These are phyloP conservation scores for Globisporangium solare DNA, from an alignment of 352 stramenopile genomes.

Conservation along the genomic window DNA sequence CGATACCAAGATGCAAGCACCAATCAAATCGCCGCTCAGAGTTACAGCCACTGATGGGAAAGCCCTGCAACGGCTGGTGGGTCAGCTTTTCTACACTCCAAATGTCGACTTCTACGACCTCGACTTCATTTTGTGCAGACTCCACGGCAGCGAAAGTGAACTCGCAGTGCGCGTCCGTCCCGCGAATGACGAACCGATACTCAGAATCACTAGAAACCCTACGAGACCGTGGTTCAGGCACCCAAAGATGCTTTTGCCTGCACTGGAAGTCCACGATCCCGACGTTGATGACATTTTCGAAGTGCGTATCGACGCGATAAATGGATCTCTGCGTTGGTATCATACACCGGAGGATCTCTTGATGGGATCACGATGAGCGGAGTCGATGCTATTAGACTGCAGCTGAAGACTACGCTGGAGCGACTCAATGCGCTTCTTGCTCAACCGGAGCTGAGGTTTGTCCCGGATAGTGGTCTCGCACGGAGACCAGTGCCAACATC, in stretches of 20 bases:
- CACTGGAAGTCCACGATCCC: constrained; percentile 25
- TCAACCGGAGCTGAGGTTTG: constrained; percentile 22
- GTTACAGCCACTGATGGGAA: constrained; percentile 1
- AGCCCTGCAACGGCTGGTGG: constrained; percentile 5
- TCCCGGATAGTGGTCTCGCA: constrained; percentile 1
- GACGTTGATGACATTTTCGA: constrained; percentile 31
- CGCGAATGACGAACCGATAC: constrained; percentile 19
- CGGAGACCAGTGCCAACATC: neutral
- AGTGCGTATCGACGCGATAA: constrained; percentile 23
- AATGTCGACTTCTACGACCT: constrained; percentile 12
- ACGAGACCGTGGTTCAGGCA: constrained; percentile 17
- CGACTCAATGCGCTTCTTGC: constrained; percentile 29
- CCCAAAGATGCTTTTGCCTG: constrained; percentile 27
- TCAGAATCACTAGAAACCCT: neutral
- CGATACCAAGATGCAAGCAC: neutral
- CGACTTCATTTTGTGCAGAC: constrained; percentile 5
- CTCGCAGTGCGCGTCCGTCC: constrained; percentile 13
- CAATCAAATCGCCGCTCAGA: constrained; percentile 3
- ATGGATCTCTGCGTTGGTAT: constrained; percentile 22
- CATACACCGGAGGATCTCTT: constrained; percentile 16
- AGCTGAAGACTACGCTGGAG: constrained; percentile 17
- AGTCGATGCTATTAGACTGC: constrained; percentile 8
- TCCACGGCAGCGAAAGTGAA: constrained; percentile 1
- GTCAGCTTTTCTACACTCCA: constrained; percentile 12
- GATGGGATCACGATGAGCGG: constrained; percentile 22